phyloP scores from a whole-genome alignment of 148 eudicot species.

The Bassia scoparia region DNA sequence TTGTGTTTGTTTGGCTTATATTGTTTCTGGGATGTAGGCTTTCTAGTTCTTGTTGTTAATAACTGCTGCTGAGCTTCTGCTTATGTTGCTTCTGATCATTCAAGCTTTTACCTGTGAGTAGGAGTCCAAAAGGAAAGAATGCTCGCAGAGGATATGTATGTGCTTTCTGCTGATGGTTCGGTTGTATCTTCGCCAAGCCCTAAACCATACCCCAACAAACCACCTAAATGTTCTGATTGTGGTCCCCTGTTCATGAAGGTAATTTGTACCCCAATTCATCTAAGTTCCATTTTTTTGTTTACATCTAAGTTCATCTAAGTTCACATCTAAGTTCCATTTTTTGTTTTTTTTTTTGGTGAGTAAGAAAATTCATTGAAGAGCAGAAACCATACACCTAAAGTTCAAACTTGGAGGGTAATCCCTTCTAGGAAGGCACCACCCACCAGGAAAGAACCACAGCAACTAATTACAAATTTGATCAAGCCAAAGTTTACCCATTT shows the following conservation, averaged over 20 bases:
- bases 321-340: background rate
- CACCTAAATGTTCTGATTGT: constrained; percentile 95
- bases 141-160: constrained; percentile 90
- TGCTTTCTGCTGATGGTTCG: constrained; percentile 66
- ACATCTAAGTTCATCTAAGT: background rate
- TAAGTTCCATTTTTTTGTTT: background rate
- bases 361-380: too few species aligned
- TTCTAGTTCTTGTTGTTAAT: background rate
- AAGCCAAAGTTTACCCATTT: too few species aligned
- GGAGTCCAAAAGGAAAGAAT: constrained; percentile 99
- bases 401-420: too few species aligned
- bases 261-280: constrained; percentile 5
- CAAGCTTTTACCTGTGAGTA: constrained; percentile 26
- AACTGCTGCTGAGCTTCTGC: background rate
- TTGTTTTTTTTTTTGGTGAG: too few species aligned
- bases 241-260: constrained; percentile 90
- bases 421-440: too few species aligned
- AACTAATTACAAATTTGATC: too few species aligned
- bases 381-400: too few species aligned
- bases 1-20: background rate
- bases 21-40: background rate
- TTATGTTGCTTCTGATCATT: background rate
- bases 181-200: constrained; percentile 47
- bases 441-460: too few species aligned
- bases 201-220: constrained; percentile 80